A percentile compares a stretch with the other conserved stretches of the same genome.
phyloP scores from a whole-genome alignment of 2,329 filamentous ascomycete species.

The Claviceps cyperi region DNA sequence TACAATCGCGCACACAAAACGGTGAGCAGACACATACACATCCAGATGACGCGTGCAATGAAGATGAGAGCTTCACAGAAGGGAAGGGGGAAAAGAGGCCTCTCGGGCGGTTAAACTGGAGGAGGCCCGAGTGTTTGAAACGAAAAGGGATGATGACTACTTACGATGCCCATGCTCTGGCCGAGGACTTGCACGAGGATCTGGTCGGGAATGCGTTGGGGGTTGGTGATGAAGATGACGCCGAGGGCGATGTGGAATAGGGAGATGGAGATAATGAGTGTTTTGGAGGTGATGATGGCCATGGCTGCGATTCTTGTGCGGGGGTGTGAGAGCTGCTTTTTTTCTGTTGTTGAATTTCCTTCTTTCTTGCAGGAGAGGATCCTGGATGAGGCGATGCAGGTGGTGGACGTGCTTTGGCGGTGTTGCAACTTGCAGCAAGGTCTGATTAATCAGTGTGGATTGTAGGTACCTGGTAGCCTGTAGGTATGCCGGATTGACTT shows the following conservation, averaged over 20 bases:
- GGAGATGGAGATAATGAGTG: slow-evolving; percentile 67
- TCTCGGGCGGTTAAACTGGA: too few relatives aligned
- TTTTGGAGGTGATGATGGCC: slow-evolving; percentile 67
- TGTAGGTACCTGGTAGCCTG: too few relatives aligned
- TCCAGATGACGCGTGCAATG: too few relatives aligned
- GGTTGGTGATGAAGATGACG: slow-evolving; percentile 68
- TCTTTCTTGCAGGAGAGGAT: background rate
- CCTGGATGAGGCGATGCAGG: too few relatives aligned
- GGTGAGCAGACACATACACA: too few relatives aligned
- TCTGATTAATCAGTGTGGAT: too few relatives aligned
- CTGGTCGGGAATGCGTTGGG: slow-evolving; percentile 60
- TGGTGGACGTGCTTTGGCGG: too few relatives aligned
- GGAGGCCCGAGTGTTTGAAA: too few relatives aligned
- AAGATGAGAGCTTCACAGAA: too few relatives aligned
- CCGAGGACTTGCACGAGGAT: slow-evolving; percentile 68
- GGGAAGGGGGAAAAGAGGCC: too few relatives aligned
- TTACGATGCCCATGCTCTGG: slow-evolving; percentile 69
- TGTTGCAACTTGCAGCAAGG: too few relatives aligned
- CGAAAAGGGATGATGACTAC: slow-evolving; percentile 8
- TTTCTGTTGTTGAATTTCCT: background rate
- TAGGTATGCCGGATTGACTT: too few relatives aligned
- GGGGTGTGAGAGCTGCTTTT: background rate
- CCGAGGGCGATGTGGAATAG: slow-evolving; percentile 75
- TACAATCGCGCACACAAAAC: slow-evolving; percentile 14
- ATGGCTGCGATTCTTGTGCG: slow-evolving; percentile 31